Evolutionary conservation across 306 rosid genomes (phyloP).

Genomic region (Datisca glomerata): DNA sequence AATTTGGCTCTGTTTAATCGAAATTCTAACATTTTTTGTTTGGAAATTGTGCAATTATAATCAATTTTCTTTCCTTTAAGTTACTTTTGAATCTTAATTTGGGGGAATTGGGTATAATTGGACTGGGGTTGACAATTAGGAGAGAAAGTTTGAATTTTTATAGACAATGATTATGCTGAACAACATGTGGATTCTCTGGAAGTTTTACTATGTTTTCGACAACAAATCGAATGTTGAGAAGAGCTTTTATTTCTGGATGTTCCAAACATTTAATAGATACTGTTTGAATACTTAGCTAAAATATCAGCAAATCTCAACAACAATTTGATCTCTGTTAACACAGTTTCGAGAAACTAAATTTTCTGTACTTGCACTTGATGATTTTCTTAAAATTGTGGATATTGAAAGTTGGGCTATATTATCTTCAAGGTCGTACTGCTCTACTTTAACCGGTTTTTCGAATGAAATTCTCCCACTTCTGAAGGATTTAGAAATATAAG

Average conservation of each 20-base stretch:
- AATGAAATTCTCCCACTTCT: no score
- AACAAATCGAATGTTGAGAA: slow-evolving; percentile 38
- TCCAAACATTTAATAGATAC: slow-evolving; percentile 52
- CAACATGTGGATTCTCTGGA: slow-evolving; percentile 35
- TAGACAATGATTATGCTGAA: slow-evolving; percentile 62
- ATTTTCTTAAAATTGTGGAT: no score
- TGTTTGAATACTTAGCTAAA: slow-evolving; percentile 32
- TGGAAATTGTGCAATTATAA: no score
- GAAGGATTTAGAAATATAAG: no score
- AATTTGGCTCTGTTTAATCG: not conserved
- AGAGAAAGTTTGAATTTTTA: slow-evolving; percentile 15
- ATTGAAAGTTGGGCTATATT: no score
- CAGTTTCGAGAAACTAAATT: no score
- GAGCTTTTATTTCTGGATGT: slow-evolving; percentile 77
- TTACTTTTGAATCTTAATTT: not conserved
- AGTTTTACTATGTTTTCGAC: slow-evolving; percentile 33
- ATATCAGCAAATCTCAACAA: no score
- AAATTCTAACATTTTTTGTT: no score
- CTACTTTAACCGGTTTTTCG: no score
- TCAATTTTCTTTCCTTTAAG: not conserved
- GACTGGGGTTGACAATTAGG: slow-evolving; percentile 18
- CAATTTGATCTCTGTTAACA: no score
- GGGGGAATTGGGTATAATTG: slow-evolving; percentile 11
- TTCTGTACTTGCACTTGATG: no score
- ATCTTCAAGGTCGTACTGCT: no score